A percentile compares a stretch with the other conserved stretches of the same genome.
Evolutionary conservation across 805 yeast genomes (phyloP).

Genomic region (Schwanniomyces polymorphus): DNA sequence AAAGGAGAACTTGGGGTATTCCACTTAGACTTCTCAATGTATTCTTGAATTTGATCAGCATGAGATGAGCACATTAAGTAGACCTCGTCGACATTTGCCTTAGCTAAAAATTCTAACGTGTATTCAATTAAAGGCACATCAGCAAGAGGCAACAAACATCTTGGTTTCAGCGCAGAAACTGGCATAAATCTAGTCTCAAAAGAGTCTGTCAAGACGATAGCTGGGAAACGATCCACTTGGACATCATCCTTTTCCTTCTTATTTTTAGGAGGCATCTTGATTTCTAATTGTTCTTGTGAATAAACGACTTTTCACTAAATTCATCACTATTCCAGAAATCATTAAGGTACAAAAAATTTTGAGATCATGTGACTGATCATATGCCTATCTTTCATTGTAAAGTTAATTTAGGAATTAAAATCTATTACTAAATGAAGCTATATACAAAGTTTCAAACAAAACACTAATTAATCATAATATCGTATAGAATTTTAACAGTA

Average conservation of each 20-base stretch:
- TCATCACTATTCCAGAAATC: neutral
- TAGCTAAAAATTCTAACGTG: constrained; percentile 90
- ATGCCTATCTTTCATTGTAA: neutral
- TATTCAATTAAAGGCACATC: constrained; percentile 93
- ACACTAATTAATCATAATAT: neutral
- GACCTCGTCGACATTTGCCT: constrained; percentile 87
- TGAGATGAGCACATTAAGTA: constrained; percentile 88
- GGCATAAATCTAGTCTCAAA: constrained; percentile 94
- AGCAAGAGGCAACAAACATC: constrained; percentile 90
- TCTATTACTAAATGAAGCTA: neutral
- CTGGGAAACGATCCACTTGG: constrained; percentile 80
- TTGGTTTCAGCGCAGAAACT: constrained; percentile 76
- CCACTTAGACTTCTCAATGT: constrained; percentile 78
- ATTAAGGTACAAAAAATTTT: neutral
- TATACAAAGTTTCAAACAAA: neutral
- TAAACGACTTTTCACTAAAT: neutral
- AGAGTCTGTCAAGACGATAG: constrained; percentile 91
- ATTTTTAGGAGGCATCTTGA: constrained; percentile 44
- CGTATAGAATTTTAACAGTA: neutral
- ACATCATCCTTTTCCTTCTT: constrained; percentile 59
- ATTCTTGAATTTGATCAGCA: constrained; percentile 82
- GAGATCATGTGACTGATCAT: neutral
- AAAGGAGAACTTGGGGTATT: constrained; percentile 72
- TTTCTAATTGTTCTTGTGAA: neutral
- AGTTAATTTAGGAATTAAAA: no score